Base-by-base conservation (phyloP, 2,329 filamentous ascomycete genomes). In the Xylaria sp. region DNA sequence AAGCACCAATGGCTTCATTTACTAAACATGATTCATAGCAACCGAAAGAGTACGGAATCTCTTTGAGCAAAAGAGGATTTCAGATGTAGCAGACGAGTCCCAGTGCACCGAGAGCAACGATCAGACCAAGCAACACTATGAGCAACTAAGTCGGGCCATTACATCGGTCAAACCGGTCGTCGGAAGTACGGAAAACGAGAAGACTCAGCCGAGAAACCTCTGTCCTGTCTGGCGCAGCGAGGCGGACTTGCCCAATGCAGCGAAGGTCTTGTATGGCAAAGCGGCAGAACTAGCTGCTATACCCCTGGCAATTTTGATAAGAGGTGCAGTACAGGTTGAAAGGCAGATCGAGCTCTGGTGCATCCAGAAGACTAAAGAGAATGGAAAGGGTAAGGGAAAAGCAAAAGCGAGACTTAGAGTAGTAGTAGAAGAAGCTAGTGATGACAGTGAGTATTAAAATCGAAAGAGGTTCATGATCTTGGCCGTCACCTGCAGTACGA, bases 221-320 rank as follows among this genome's bases (percentile, higher is more conserved):
- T 79, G 75, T 56, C 78, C 77, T 1, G 61, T 77, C 10, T 79
- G 77, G 77, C 79, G 80, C 17, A 79, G 66, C 5, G 74, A 79
- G n/a, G 78, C 80, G 4, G 83, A 86, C 9, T 77, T 87, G 36
- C 79, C 82, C 0, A 78, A 79, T 7, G 70, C 74, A 3, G 83
- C 82, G 0, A 83, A 76, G 51, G 71, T 73, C 0, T 82, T 87
- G 54, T 85, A 84, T 67, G 75, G 76, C 13, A 78, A 80, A 67
- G 81, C 81, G 46, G 83, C 84, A 63, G 77, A 77, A 51, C 64
- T 80, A 3, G 77, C 80, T 0, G 82, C 79, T 0, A 70, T 84
- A 42, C 77, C 79, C 0, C 23, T 82, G 4, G 58, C 60, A 9
- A 79, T 76, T 10, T 71, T 84, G 6, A 71, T 83, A 13, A 74